Base-by-base conservation (phyloP, 768 basidiomycete species). In the Psilocybe subaeruginosa region DNA sequence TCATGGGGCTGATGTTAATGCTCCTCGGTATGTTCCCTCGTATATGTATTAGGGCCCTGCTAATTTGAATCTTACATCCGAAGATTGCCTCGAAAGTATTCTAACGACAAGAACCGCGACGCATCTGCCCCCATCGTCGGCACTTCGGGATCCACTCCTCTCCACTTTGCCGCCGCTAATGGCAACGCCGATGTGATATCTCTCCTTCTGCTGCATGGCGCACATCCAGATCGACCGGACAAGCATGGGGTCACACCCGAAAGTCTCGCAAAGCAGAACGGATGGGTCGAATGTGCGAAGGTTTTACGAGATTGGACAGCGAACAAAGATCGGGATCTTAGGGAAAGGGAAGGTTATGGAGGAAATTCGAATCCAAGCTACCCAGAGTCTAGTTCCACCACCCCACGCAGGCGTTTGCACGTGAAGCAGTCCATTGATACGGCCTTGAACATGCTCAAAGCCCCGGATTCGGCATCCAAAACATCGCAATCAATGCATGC, bases 121-220 rank as follows among this genome's bases (percentile, higher is more conserved):
- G 68, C 85, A 16, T 82, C 89, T 35, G 82, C 82, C 3, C 88
- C 89, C 54, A 91, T 91, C 67, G 85, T 92, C 46, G 91, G 90
- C 48, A 85, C 87, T 6, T 89, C 90, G n/a, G 96, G 95, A 33
- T 91, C 91, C 3, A 97, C 97, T 0, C 94, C 97, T 0, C 87
- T 99, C 27, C 97, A 99, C 72, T 99, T 98, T 72, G 97, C 97
- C 12, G 91, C 95, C 35, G 95, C 97, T 30, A 95, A 97, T 68
- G 96, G 96, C 3, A 93, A 99, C 75, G 85, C 85, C 31, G 75
- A 81, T 27, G 87, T 95, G 66, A 86, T 95, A 48, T 82, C 81
- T 61, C 85, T 91, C 37, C 87, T 99, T 46, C 87, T 99, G 41
- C 84, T 89, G 16, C 88, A 87, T 64, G 95, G 95, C 51, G 97